Evolutionary conservation across 768 basidiomycete genomes (phyloP).

Genomic region (Lanmaoa rubissima): DNA sequence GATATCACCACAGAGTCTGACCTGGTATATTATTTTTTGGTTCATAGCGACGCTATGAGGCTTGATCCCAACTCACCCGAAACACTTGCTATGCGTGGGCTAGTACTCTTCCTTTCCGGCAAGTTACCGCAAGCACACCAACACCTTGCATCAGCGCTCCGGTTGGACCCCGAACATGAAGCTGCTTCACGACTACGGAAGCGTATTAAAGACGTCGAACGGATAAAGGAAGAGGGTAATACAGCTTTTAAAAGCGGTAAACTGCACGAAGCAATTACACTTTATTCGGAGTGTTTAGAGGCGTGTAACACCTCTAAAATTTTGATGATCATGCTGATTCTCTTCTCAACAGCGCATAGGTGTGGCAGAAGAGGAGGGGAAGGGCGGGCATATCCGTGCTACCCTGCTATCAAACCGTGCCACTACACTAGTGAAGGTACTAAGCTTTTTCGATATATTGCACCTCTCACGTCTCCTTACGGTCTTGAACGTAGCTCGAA

Average conservation of each 20-base stretch:
- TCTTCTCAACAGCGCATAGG: constrained; percentile 56
- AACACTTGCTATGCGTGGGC: constrained; percentile 71
- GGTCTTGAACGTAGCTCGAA: constrained; percentile 47
- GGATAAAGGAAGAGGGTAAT: constrained; percentile 85
- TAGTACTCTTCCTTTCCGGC: constrained; percentile 72
- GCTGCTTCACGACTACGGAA: constrained; percentile 68
- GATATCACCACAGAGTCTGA: constrained; percentile 2
- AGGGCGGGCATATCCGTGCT: constrained; percentile 79
- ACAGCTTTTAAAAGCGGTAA: constrained; percentile 62
- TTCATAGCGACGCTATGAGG: constrained; percentile 68
- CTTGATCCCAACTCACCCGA: constrained; percentile 74
- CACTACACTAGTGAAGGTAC: constrained; percentile 73
- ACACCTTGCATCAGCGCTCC: constrained; percentile 68
- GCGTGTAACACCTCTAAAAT: constrained; percentile 34
- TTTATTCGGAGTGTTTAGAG: constrained; percentile 72
- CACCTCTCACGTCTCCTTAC: constrained; percentile 1
- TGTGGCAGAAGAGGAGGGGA: constrained; percentile 63
- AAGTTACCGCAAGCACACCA: constrained; percentile 70
- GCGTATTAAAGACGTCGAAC: constrained; percentile 79
- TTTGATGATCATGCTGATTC: neutral
- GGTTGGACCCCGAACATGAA: constrained; percentile 75
- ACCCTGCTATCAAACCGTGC: constrained; percentile 83
- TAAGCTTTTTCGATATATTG: neutral
- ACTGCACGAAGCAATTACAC: constrained; percentile 59
- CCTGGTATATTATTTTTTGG: neutral